These are phyloP conservation scores for Noccaea caerulescens DNA, from an alignment of 345 rosid genomes.

Conservation along the genomic window DNA sequence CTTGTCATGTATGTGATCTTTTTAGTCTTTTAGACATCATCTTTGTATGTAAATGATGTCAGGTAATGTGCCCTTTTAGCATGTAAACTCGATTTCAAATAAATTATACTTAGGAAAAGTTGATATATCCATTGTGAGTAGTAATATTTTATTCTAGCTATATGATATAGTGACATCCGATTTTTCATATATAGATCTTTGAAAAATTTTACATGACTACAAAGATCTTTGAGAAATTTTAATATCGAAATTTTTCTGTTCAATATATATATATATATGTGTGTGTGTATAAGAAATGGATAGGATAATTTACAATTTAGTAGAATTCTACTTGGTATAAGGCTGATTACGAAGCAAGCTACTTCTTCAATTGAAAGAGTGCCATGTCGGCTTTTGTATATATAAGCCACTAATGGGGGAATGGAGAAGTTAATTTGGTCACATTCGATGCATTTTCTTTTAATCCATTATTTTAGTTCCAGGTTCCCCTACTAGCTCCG, in stretches of 20 bases:
- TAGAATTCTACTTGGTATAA: conserved; percentile 8
- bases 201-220: background rate
- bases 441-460: conserved; percentile 29
- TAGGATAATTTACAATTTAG: background rate
- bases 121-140: conserved; percentile 13
- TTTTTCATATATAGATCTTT: background rate
- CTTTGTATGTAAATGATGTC: conserved; percentile 36
- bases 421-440: conserved; percentile 20
- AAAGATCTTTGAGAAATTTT: background rate
- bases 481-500: background rate
- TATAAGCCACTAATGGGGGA: conserved; percentile 15
- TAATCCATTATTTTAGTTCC: conserved; percentile 25
- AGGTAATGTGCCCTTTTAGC: conserved; percentile 14
- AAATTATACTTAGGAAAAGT: conserved; percentile 8
- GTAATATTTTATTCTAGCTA: background rate
- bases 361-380: conserved; percentile 23
- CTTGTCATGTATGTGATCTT: conserved; percentile 31
- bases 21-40: conserved; percentile 29
- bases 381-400: conserved; percentile 18
- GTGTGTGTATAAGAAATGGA: background rate
- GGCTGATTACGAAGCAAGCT: conserved; percentile 25
- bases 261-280: background rate
- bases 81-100: conserved; percentile 2
- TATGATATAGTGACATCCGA: background rate
- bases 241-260: background rate